Evolutionary conservation across 805 yeast genomes (phyloP).

Genomic region (Candida boidinii): DNA sequence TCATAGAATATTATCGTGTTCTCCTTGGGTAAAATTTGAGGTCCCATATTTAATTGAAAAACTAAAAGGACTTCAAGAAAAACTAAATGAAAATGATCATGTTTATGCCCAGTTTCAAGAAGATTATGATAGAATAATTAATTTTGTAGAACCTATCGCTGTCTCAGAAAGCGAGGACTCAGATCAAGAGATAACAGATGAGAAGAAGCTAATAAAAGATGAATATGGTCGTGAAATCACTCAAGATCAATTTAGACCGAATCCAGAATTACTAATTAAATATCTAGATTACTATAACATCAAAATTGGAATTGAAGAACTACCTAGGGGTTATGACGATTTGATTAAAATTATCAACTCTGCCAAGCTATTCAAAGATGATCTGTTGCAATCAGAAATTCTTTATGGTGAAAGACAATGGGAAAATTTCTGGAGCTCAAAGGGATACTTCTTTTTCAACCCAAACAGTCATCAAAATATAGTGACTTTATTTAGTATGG

Average conservation of each 20-base stretch:
- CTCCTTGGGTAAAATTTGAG: constrained; percentile 75
- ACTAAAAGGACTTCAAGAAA: constrained; percentile 14
- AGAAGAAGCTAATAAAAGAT: constrained; percentile 4
- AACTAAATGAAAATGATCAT: constrained; percentile 21
- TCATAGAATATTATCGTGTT: constrained; percentile 60
- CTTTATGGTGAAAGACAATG: constrained; percentile 46
- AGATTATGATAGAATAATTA: constrained; percentile 15
- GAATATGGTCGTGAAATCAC: constrained; percentile 1
- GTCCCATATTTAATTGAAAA: constrained; percentile 37
- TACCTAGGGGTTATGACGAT: constrained; percentile 32
- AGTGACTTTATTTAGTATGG: constrained; percentile 70
- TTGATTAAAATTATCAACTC: constrained; percentile 28
- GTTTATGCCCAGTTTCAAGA: constrained; percentile 16
- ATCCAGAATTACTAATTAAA: constrained; percentile 12
- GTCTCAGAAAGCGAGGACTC: constrained; percentile 23
- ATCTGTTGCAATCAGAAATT: constrained; percentile 19
- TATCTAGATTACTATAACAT: constrained; percentile 10
- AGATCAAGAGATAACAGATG: constrained; percentile 21
- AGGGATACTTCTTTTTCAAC: constrained; percentile 45
- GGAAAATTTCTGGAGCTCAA: constrained; percentile 45
- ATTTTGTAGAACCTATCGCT: constrained; percentile 20
- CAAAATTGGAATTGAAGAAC: constrained; percentile 6
- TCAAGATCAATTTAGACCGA: constrained; percentile 7
- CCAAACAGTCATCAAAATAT: constrained; percentile 74
- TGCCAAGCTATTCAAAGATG: constrained; percentile 19